Evolutionary conservation across 2,329 filamentous ascomycete species (phyloP), one percentile per base, ranked within the genome.

Genomic region (Fusarium ramigenum): DNA sequence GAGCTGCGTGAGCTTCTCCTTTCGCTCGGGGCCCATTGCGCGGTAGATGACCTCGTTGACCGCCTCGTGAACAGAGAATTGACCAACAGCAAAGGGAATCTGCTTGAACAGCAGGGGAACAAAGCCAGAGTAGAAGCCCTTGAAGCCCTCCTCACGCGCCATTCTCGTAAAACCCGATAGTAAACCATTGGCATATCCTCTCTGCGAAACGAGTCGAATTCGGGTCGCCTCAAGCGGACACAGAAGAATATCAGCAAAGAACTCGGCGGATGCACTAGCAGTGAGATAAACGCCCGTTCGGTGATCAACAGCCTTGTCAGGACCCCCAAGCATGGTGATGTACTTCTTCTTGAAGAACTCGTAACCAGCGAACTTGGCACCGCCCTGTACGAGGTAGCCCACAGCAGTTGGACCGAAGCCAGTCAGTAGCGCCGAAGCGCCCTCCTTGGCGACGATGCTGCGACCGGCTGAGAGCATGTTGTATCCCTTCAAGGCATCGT

Each of bases 51-150:
- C 80, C 84, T 97, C 94, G 79, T 93, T 91, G 77, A 93, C 93
- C 79, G 93, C 96, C 86, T 97, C 95, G 87, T 94, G 96, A 62
- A 96, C 94, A 76, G 95, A 93, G 87, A 97, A 97, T 87, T 97
- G 97, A 82, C 94, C 91, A 85, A 97, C 94, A 76, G 95, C 97
- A 86, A 97, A 97, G 23, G 95, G 95, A 62, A 97, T 92, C 88
- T 96, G 93, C 85, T 96, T 95, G 85, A 93, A 94, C 74, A 95
- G 87, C 77, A 96, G 91, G 34, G 93, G 93, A 59, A 95, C 92
- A 84, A 97, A 97, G 75, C 95, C 95, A 73, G 93, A 94, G 88
- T 97, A 97, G 86, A 97, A 96, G 69, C 93, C 95, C 77, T 88
- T 89, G 67, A 95, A 66, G 79, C 94, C 93, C 83, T 96, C 93